These are phyloP conservation scores for Ramaria sp. DNA, from an alignment of 768 basidiomycete genomes.

Conservation along the genomic window DNA sequence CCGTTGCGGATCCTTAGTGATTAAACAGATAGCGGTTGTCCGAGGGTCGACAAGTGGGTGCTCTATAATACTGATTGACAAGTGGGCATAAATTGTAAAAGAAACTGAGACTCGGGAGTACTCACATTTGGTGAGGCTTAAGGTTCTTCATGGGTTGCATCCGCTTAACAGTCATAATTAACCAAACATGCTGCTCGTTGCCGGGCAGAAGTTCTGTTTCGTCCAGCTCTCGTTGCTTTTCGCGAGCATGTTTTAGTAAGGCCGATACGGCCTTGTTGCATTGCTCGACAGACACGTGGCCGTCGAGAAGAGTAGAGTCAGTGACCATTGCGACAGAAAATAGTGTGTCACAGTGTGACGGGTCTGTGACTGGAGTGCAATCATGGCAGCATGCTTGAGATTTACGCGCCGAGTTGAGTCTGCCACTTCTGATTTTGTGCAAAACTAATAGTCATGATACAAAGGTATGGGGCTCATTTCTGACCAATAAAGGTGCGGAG, in stretches of 20 bases:
- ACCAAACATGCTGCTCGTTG: constrained; percentile 82
- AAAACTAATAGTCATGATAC: constrained; percentile 5
- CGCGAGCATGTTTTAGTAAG: constrained; percentile 58
- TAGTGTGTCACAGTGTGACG: not conserved
- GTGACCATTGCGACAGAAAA: not conserved
- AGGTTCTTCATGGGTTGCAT: constrained; percentile 64
- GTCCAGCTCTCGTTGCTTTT: constrained; percentile 51
- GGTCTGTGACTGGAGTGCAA: not conserved
- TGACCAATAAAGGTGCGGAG: constrained; percentile 55
- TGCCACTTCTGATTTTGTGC: constrained; percentile 2
- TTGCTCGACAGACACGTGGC: constrained; percentile 59
- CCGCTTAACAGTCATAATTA: constrained; percentile 78
- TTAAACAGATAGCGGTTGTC: constrained; percentile 71
- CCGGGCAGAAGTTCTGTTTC: constrained; percentile 66
- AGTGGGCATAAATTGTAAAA: constrained; percentile 8
- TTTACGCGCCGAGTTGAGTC: constrained; percentile 49
- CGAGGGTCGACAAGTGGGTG: constrained; percentile 81
- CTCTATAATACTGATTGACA: constrained; percentile 48
- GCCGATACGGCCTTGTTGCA: constrained; percentile 72
- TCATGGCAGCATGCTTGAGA: constrained; percentile 59
- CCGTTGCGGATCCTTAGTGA: constrained; percentile 92
- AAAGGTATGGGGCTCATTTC: constrained; percentile 76
- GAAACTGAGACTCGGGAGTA: constrained; percentile 12
- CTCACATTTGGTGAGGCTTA: constrained; percentile 80
- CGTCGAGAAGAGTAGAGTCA: constrained; percentile 43